Evolutionary conservation across 192 early-diverging fungal genomes (phyloP), one percentile per base, ranked within the genome.

Genomic region (Coemansia biformis): DNA sequence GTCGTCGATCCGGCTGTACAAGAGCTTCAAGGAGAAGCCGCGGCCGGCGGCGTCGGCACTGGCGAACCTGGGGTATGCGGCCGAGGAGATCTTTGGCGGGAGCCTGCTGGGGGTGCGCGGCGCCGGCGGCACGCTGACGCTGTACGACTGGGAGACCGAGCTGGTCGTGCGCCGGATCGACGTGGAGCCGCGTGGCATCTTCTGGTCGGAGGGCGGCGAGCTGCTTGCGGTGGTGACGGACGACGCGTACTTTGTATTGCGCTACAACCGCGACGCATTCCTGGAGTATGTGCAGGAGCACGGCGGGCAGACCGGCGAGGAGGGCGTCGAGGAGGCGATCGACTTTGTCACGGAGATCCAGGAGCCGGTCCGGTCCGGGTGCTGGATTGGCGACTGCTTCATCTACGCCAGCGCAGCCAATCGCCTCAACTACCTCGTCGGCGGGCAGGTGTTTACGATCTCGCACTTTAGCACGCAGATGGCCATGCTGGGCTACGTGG

Each of bases 341-440:
- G 93, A 96, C 51, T 92, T 98, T 75, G 78, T 97, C 14, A 82
- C 86, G 7, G 96, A 98, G 56, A 86, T 99, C 51, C 66, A 69
- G 36, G 95, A 98, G 62, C 80, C 76, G 70, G 84, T 99, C 24
- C 87, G 87, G 57, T 92, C 93, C 6, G 96, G 94, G 19, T 80
- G 80, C 54, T 99, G 96, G 96, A 89, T 97, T 38, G 96, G 96
- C 38, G 96, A 99, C 70, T 97, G 96, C 62, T 98, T 99, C 57
- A 96, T 99, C 47, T 99, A 97, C 77, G 91, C 91, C 15, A 93
- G 88, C 59, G 62, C 79, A 10, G 77, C 79, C 49, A 95, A 96
- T 69, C 84, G 95, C 21, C 77, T 99, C 49, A 94, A 89, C 75
- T 99, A 99, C 58, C 71, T 99, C 29, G 95, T 99, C 6, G 95